A percentile compares a stretch with the other conserved stretches of the same genome.
Conservation (phyloP, 352 stramenopile genomes). For the Peronospora tabacina region DNA sequence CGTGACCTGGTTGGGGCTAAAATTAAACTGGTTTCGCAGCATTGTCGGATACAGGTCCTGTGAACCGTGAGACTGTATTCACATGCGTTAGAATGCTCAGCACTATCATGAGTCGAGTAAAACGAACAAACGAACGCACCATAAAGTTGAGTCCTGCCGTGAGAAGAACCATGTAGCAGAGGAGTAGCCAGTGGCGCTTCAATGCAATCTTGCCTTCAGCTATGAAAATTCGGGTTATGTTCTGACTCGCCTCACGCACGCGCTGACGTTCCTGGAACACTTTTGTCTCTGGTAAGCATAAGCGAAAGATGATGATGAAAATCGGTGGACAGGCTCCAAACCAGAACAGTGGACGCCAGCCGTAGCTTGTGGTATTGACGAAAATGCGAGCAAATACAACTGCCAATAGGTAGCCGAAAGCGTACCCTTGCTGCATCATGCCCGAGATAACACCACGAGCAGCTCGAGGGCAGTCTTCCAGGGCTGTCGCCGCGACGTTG, state of each 20-base stretch:
- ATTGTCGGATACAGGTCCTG: constrained; percentile 50
- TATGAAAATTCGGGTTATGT: constrained; percentile 33
- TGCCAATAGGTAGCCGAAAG: constrained; percentile 36
- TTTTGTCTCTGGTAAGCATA: constrained; percentile 35
- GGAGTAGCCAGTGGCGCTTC: constrained; percentile 36
- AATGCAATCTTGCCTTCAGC: constrained; percentile 39
- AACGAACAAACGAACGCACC: constrained; percentile 11
- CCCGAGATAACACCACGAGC: constrained; percentile 44
- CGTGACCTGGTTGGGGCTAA: constrained; percentile 39
- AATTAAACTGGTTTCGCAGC: constrained; percentile 39
- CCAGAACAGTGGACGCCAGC: constrained; percentile 42
- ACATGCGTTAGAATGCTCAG: constrained; percentile 1
- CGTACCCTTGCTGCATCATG: constrained; percentile 50
- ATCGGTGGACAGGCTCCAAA: constrained; percentile 42
- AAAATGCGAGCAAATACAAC: constrained; percentile 33
- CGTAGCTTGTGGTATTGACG: constrained; percentile 38
- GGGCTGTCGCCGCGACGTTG: constrained; percentile 36
- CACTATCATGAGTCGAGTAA: not conserved
- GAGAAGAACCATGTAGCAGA: constrained; percentile 40
- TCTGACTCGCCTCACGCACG: constrained; percentile 26
- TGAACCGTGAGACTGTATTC: constrained; percentile 34
- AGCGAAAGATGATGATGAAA: constrained; percentile 38
- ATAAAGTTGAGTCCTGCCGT: constrained; percentile 48
- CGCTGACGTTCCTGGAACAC: constrained; percentile 34
- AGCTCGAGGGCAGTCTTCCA: constrained; percentile 34